These are phyloP conservation scores for Saposhnikovia divaricata DNA, from an alignment of 129 eudicot species.

Conservation along the genomic window DNA sequence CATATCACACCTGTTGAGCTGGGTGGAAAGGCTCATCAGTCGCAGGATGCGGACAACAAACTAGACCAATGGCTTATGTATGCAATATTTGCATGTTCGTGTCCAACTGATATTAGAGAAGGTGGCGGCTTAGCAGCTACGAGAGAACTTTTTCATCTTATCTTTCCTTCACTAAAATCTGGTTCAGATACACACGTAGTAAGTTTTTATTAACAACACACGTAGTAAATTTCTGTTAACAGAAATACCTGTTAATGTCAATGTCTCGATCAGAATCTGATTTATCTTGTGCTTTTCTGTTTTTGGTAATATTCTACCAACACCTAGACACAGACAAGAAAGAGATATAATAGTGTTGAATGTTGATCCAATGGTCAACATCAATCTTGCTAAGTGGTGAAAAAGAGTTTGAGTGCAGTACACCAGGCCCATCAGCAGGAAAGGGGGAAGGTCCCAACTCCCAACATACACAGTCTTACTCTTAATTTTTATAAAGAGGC, in stretches of 20 bases:
- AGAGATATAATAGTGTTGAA: not conserved
- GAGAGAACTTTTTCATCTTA: conserved; percentile 82
- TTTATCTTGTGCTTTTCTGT: not conserved
- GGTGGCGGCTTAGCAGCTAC: conserved; percentile 71
- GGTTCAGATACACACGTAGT: conserved; percentile 91
- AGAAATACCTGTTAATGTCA: conserved; percentile 9
- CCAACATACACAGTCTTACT: not conserved
- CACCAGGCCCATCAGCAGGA: not conserved
- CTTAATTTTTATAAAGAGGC: not conserved
- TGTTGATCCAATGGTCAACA: not conserved
- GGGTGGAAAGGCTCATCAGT: conserved; percentile 92
- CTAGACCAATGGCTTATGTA: conserved; percentile 99
- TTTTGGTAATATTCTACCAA: not conserved
- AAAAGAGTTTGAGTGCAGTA: not conserved
- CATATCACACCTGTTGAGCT: conserved; percentile 88
- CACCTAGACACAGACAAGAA: not conserved
- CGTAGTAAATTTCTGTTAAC: conserved; percentile 46
- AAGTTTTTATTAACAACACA: conserved; percentile 42
- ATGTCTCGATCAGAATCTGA: not conserved
- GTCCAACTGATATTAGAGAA: conserved; percentile 76
- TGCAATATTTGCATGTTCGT: conserved; percentile 97
- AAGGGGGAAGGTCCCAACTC: not conserved
- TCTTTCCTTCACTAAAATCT: conserved; percentile 90
- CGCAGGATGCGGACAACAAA: conserved; percentile 81
- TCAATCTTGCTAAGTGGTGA: not conserved